A percentile compares a stretch with the other conserved stretches of the same genome.
Conservation (phyloP, 371 early-diverging fungal genomes). For the Saksenaea oblongispora region DNA sequence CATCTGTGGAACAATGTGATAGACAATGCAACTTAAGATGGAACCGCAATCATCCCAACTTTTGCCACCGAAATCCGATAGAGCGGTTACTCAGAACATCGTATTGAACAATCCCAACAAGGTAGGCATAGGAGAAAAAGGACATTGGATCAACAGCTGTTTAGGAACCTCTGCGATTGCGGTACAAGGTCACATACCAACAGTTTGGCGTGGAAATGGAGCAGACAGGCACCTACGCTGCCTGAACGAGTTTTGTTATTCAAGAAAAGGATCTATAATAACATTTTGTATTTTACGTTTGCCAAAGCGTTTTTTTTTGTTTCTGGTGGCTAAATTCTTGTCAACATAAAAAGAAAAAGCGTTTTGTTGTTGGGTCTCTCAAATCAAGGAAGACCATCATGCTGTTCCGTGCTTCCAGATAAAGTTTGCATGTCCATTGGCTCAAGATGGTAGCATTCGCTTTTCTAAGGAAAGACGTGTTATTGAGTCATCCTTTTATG, state of each 20-base stretch:
- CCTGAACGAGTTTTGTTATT: slow-evolving; percentile 10
- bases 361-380: no score
- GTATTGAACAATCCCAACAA: slow-evolving; percentile 58
- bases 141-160: neutral
- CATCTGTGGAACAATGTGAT: neutral
- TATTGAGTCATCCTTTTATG: no score
- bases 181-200: slow-evolving; percentile 71
- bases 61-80: slow-evolving; percentile 61
- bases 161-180: slow-evolving; percentile 62
- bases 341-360: no score
- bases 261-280: neutral
- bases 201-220: slow-evolving; percentile 76
- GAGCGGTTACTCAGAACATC: slow-evolving; percentile 59
- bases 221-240: slow-evolving; percentile 60
- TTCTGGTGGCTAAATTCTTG: no score
- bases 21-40: slow-evolving; percentile 70
- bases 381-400: no score
- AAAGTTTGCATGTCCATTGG: no score
- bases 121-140: slow-evolving; percentile 12
- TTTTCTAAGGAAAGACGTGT: no score
- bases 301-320: neutral
- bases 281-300: neutral
- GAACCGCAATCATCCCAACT: slow-evolving; percentile 63
- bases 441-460: no score
- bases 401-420: no score